phyloP scores from a whole-genome alignment of 129 eudicot genomes.

The Heracleum sosnowskyi region DNA sequence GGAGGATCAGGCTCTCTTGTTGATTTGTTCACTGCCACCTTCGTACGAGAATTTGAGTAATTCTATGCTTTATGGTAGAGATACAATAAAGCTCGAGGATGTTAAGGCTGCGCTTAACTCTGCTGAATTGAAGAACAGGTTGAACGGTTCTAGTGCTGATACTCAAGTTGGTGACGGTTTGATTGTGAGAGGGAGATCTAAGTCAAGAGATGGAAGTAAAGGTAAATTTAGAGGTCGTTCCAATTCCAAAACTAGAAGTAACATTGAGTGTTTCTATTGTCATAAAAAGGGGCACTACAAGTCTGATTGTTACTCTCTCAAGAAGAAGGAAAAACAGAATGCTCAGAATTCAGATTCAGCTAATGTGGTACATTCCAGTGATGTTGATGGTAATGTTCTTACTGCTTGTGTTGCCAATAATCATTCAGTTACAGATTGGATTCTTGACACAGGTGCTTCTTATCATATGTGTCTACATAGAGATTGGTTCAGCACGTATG shows the following conservation, averaged over 20 bases:
- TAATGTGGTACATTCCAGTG: neutral
- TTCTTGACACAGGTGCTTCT: no score
- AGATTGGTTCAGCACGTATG: neutral
- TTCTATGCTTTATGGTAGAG: neutral
- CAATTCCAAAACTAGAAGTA: neutral
- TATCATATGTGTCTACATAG: no score
- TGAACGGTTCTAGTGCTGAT: no score
- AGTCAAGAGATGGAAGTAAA: neutral
- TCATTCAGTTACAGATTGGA: neutral
- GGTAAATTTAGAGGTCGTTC: no score
- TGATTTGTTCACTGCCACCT: neutral
- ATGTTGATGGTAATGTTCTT: neutral
- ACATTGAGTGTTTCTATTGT: neutral
- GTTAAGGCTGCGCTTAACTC: neutral
- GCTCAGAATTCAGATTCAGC: neutral
- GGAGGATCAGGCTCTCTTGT: slow-evolving; percentile 1
- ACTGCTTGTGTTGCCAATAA: neutral
- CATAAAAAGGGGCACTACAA: neutral
- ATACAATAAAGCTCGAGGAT: neutral
- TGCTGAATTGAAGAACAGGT: no score
- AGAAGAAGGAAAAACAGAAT: neutral
- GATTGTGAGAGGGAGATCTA: no score
- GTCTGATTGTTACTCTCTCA: neutral
- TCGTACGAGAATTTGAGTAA: neutral
- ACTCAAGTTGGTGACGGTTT: no score